These are phyloP conservation scores for Entophlyctis luteolus DNA, from an alignment of 192 early-diverging fungal species.

Conservation along the genomic window DNA sequence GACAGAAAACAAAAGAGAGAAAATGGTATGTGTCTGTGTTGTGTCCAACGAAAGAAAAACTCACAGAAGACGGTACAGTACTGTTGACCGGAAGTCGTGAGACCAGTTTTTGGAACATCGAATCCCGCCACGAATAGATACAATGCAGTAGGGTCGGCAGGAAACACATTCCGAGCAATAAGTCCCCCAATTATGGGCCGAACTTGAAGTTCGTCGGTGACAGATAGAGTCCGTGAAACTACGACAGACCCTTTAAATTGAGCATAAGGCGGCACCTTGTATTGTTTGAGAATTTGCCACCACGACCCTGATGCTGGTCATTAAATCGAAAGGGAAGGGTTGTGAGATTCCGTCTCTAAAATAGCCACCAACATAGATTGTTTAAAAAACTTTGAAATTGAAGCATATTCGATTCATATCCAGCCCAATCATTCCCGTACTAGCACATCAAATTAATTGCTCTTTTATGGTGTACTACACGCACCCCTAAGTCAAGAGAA, in stretches of 20 bases:
- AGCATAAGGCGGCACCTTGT: constrained; percentile 8
- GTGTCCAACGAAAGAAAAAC: too few species aligned
- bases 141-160: constrained; percentile 4
- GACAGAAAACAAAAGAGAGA: too few species aligned
- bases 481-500: neutral
- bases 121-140: constrained; percentile 25
- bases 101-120: neutral
- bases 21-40: too few species aligned
- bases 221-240: neutral
- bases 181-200: constrained; percentile 6
- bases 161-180: constrained; percentile 16
- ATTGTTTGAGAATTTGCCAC: constrained; percentile 16
- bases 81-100: constrained; percentile 10
- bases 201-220: constrained; percentile 22
- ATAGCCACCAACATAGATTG: constrained; percentile 7
- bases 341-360: neutral
- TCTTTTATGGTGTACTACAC: neutral
- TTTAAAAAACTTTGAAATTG: constrained; percentile 17
- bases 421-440: constrained; percentile 24
- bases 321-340: neutral
- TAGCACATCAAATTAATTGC: neutral
- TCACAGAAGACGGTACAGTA: constrained; percentile 27
- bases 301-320: constrained; percentile 19
- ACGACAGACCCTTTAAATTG: constrained; percentile 18
- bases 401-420: constrained; percentile 4